A percentile compares a stretch with the other conserved stretches of the same genome.
These are phyloP conservation scores for Miamiensis avidus DNA, from an alignment of 169 alveolate species.

Conservation along the genomic window DNA sequence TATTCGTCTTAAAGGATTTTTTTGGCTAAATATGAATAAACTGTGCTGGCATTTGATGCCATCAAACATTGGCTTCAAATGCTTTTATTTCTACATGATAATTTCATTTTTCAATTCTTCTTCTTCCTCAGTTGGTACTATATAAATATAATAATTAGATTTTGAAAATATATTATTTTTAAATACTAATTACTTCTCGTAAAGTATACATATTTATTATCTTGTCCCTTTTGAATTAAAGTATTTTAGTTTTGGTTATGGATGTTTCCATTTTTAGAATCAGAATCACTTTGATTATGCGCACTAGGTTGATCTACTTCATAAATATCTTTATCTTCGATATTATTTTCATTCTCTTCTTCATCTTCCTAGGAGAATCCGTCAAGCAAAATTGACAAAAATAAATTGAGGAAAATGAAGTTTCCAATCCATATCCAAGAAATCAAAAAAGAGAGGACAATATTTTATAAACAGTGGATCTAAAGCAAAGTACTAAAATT, in stretches of 20 bases:
- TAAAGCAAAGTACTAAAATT: constrained; percentile 10
- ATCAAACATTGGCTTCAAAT: not conserved
- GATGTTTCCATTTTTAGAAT: too few relatives aligned
- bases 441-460: constrained; percentile 66
- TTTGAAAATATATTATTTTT: too few relatives aligned
- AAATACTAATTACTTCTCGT: too few relatives aligned
- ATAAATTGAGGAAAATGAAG: constrained; percentile 82
- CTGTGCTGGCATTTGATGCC: constrained; percentile 44
- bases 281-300: too few relatives aligned
- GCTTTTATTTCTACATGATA: constrained; percentile 23
- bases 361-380: constrained; percentile 60
- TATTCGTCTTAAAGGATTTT: constrained; percentile 60
- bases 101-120: constrained; percentile 37
- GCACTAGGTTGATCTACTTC: constrained; percentile 31
- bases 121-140: constrained; percentile 51
- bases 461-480: constrained; percentile 28
- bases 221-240: too few relatives aligned
- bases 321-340: constrained; percentile 11
- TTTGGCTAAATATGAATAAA: constrained; percentile 54
- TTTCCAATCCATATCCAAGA: constrained; percentile 88
- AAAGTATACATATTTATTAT: too few relatives aligned
- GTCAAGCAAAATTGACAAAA: constrained; percentile 82
- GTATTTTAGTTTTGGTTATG: too few relatives aligned
- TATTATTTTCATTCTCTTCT: constrained; percentile 17
- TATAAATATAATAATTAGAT: too few relatives aligned